Evolutionary conservation across 768 basidiomycete genomes (phyloP).

Genomic region (Lactarius indigo): DNA sequence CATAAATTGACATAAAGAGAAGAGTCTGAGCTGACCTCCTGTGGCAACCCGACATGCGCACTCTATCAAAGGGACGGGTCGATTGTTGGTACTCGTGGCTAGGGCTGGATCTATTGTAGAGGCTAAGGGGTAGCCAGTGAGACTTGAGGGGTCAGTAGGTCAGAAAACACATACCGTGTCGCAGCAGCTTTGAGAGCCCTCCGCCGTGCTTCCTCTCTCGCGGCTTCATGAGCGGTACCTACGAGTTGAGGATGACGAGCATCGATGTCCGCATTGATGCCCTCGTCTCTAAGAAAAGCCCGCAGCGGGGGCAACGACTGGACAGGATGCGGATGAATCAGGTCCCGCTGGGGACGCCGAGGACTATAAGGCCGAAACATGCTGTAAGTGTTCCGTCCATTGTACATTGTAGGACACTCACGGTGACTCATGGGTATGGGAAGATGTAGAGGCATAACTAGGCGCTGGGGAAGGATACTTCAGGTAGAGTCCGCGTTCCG

Average conservation of each 20-base stretch:
- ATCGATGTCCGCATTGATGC: slow-evolving; percentile 18
- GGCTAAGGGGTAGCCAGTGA: neutral
- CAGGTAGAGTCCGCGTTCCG: slow-evolving; percentile 20
- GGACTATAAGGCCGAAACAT: neutral
- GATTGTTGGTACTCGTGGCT: neutral
- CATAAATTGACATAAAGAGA: neutral
- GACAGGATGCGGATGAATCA: slow-evolving; percentile 10
- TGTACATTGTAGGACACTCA: slow-evolving; percentile 4
- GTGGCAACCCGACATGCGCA: neutral
- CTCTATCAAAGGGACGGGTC: neutral
- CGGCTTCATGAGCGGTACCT: slow-evolving; percentile 11
- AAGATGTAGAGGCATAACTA: slow-evolving; percentile 19
- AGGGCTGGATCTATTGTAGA: neutral
- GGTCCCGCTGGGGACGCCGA: slow-evolving; percentile 14
- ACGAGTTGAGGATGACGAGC: slow-evolving; percentile 2
- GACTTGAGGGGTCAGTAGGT: neutral
- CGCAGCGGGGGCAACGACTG: slow-evolving; percentile 25
- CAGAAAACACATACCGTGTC: slow-evolving; percentile 16
- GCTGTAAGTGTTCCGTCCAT: neutral
- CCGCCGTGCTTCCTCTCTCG: slow-evolving; percentile 21
- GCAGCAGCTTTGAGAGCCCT: slow-evolving; percentile 16
- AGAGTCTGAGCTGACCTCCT: slow-evolving; percentile 7
- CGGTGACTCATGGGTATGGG: neutral
- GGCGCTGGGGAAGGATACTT: slow-evolving; percentile 18
- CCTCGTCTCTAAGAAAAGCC: slow-evolving; percentile 19